Conservation (phyloP, 2,329 filamentous ascomycete species). For the Diaporthe australafricana region DNA sequence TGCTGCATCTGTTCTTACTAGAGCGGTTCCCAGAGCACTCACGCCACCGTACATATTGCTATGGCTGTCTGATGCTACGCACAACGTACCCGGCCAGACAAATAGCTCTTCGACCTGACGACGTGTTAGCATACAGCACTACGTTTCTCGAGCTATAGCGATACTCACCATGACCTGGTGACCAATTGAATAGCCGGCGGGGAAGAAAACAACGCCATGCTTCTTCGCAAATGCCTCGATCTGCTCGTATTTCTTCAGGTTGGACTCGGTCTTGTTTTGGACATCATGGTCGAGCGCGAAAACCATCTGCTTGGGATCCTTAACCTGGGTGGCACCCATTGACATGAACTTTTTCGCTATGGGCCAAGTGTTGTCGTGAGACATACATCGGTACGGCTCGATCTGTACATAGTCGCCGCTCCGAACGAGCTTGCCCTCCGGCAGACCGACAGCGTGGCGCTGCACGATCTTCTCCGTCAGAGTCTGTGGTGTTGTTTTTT, state of each 20-base stretch:
- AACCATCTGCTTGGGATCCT: constrained; percentile 79
- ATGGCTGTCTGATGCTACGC: constrained; percentile 83
- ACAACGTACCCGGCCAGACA: constrained; percentile 85
- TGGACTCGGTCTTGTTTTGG: constrained; percentile 82
- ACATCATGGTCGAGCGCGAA: constrained; percentile 91
- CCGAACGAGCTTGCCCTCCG: constrained; percentile 79
- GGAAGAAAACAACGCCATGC: constrained; percentile 83
- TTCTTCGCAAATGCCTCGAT: constrained; percentile 85
- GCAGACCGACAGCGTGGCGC: constrained; percentile 77
- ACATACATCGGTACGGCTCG: constrained; percentile 80
- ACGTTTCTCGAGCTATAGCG: constrained; percentile 49
- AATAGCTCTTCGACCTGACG: constrained; percentile 74
- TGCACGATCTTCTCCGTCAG: constrained; percentile 95
- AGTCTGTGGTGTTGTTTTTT: constrained; percentile 71
- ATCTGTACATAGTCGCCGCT: constrained; percentile 88
- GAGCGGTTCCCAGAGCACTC: constrained; percentile 79
- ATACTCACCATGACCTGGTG: constrained; percentile 83
- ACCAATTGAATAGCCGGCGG: constrained; percentile 83
- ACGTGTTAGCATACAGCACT: not conserved
- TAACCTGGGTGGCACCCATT: constrained; percentile 80
- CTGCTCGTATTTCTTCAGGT: constrained; percentile 83
- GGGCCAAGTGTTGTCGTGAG: constrained; percentile 71
- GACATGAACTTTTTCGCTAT: constrained; percentile 80
- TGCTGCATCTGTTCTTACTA: constrained; percentile 90
- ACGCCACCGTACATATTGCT: constrained; percentile 88